Conservation (phyloP, 1,284 basidiomycete genomes). For the Abortiporus biennis region DNA sequence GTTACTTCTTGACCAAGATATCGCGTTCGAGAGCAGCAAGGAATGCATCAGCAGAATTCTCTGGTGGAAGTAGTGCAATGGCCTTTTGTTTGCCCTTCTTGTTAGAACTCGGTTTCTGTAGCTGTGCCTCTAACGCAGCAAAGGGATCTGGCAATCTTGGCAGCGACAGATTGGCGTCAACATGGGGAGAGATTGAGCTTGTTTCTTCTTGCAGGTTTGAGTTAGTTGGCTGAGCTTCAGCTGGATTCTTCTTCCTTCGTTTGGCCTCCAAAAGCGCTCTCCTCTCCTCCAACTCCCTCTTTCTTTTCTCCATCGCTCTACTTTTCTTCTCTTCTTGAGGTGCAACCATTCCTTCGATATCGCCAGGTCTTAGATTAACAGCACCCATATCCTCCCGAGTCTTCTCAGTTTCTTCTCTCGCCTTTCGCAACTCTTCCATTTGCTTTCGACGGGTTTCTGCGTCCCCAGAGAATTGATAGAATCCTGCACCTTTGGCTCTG, state of each 20-base stretch:
- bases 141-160: conserved; percentile 37
- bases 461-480: conserved; percentile 84
- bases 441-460: conserved; percentile 69
- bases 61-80: conserved; percentile 9
- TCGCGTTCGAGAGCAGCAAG: conserved; percentile 54
- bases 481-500: conserved; percentile 84
- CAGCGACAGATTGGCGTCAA: conserved; percentile 3
- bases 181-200: conserved; percentile 2
- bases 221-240: neutral
- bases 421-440: conserved; percentile 71
- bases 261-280: conserved; percentile 76
- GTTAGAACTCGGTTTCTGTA: conserved; percentile 18
- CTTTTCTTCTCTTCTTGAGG: conserved; percentile 34
- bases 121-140: conserved; percentile 39
- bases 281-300: conserved; percentile 73
- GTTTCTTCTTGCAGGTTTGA: too few relatives aligned
- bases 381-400: conserved; percentile 56
- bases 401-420: conserved; percentile 67
- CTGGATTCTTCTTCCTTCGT: conserved; percentile 47
- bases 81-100: conserved; percentile 17
- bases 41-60: conserved; percentile 52
- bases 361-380: conserved; percentile 51
- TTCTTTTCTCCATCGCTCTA: conserved; percentile 73
- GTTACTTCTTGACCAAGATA: conserved; percentile 12
- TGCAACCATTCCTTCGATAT: conserved; percentile 59